Percentiles rank a stretch among this genome's conserved stretches.
These are phyloP conservation scores for Sphaerulina populicola DNA, from an alignment of 2,329 filamentous ascomycete species.

Conservation along the genomic window DNA sequence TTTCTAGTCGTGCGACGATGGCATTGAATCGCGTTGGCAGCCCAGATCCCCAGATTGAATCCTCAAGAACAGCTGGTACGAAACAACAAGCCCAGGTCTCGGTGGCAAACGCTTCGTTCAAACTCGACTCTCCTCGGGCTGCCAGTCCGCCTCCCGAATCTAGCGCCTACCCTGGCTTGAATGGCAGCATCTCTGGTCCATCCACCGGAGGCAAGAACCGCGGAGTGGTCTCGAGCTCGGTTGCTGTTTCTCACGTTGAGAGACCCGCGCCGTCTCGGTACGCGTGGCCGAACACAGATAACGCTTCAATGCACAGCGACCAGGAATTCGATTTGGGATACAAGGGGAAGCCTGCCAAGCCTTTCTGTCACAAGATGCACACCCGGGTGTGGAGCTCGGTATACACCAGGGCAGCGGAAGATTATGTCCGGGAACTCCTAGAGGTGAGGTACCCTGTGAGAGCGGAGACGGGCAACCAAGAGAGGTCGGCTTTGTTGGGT, in stretches of 20 bases:
- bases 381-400: slow-evolving; percentile 18
- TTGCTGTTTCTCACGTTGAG: no score
- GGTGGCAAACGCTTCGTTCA: not conserved
- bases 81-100: not conserved
- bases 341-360: slow-evolving; percentile 14
- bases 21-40: slow-evolving; percentile 1
- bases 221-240: no score
- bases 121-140: not conserved
- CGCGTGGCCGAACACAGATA: not conserved
- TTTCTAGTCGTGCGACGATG: not conserved
- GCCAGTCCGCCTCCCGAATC: no score
- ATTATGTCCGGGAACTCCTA: slow-evolving; percentile 21
- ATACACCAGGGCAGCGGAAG: slow-evolving; percentile 20
- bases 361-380: slow-evolving; percentile 15
- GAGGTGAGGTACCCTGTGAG: slow-evolving; percentile 18
- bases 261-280: not conserved
- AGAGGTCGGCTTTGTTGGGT: not conserved
- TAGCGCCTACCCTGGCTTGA: no score
- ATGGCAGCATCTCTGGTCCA: no score
- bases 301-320: slow-evolving; percentile 5
- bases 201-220: no score
- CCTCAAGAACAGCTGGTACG: slow-evolving; percentile 3
- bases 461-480: no score
- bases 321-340: slow-evolving; percentile 10
- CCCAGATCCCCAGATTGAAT: slow-evolving; percentile 8